These are phyloP conservation scores for Stropharia rugosoannulata DNA, from an alignment of 768 basidiomycete species.

Conservation along the genomic window DNA sequence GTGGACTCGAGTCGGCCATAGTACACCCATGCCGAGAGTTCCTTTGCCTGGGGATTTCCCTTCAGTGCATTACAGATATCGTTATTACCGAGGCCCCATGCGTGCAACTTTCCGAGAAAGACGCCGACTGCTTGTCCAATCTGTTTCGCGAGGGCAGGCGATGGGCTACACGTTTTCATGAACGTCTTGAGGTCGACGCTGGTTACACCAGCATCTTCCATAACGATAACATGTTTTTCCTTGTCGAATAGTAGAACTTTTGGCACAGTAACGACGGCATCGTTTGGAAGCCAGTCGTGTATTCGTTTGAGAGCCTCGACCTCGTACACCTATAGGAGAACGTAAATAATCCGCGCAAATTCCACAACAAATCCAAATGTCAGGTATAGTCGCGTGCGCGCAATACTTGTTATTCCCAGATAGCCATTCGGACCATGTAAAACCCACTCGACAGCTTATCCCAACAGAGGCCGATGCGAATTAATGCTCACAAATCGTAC, in stretches of 20 bases:
- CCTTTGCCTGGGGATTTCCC: slow-evolving; percentile 37
- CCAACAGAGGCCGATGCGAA: not conserved
- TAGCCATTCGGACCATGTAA: not conserved
- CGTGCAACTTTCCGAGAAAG: slow-evolving; percentile 56
- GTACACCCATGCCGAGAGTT: slow-evolving; percentile 35
- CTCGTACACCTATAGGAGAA: slow-evolving; percentile 31
- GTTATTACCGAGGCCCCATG: slow-evolving; percentile 37
- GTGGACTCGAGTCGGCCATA: slow-evolving; percentile 47
- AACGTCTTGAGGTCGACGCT: slow-evolving; percentile 40
- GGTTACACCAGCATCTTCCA: slow-evolving; percentile 56
- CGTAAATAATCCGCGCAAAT: not conserved
- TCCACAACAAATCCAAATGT: not conserved
- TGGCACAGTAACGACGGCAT: slow-evolving; percentile 47
- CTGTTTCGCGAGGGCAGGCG: slow-evolving; percentile 29
- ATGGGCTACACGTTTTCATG: slow-evolving; percentile 30
- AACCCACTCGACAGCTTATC: not conserved
- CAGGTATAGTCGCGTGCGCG: not conserved
- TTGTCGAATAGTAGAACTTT: slow-evolving; percentile 49
- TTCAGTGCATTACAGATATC: slow-evolving; percentile 33
- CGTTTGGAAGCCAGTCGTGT: slow-evolving; percentile 30
- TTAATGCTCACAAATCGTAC: too few relatives aligned
- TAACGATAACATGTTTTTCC: slow-evolving; percentile 50
- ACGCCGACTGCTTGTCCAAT: slow-evolving; percentile 55
- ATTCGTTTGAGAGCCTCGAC: slow-evolving; percentile 51
- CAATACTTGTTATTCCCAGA: too few relatives aligned